Percentiles rank a stretch among this genome's conserved stretches.
These are phyloP conservation scores for Kuraishia piskuri DNA, from an alignment of 805 yeast genomes.

Conservation along the genomic window DNA sequence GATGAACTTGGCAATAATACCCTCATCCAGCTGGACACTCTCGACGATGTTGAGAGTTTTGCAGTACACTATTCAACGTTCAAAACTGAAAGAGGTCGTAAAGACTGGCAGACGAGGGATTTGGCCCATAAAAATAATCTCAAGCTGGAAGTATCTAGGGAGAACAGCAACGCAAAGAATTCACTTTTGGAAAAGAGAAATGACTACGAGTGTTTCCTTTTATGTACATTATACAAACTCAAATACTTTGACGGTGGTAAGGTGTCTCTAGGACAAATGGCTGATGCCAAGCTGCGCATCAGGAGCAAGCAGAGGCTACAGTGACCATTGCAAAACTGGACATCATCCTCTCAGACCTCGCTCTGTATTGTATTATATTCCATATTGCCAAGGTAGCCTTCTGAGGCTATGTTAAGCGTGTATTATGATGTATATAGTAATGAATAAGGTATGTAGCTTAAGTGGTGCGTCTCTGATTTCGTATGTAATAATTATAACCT, in stretches of 20 bases:
- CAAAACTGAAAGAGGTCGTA: neutral
- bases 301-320: neutral
- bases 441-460: neutral
- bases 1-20: constrained; percentile 15
- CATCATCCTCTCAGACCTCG: too few relatives aligned
- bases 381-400: neutral
- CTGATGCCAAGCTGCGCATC: neutral
- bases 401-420: neutral
- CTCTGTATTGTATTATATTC: neutral
- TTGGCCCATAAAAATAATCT: neutral
- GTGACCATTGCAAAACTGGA: too few relatives aligned
- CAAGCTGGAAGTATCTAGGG: neutral
- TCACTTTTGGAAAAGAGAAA: neutral
- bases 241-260: neutral
- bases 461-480: neutral
- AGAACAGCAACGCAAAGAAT: neutral
- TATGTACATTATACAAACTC: neutral
- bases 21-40: constrained; percentile 33
- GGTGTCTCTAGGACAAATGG: neutral
- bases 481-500: constrained; percentile 23
- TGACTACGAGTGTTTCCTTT: neutral
- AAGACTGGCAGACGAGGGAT: neutral
- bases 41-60: constrained; percentile 46
- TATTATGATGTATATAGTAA: neutral
- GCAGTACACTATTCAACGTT: constrained; percentile 33